Base-by-base conservation (phyloP, 1,284 basidiomycete genomes). In the Apiotrichum veenhuisii region DNA sequence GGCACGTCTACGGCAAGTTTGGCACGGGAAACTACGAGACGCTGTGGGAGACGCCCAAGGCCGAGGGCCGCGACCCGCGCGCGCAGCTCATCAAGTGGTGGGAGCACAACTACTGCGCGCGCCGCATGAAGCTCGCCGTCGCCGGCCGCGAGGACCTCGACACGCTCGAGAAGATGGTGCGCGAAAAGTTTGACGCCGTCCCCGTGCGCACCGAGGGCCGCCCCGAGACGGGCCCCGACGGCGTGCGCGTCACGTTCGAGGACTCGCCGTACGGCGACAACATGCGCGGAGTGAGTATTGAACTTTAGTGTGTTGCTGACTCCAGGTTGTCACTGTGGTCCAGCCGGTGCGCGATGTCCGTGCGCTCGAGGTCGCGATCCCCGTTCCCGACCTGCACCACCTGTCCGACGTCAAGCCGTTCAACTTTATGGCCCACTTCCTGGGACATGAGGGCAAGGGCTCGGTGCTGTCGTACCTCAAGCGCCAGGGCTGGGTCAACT, bases 391-490 rank as follows among this genome's bases (percentile, higher is more conserved):
- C 73, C 87, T 96, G 70, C 80, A 84, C 7, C 85, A 87, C 1
- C 79, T 85, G 46, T 96, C 89, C 84, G 82, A 84, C 37, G 81
- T 87, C 70, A 93, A 93, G 79, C 95, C 96, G 2, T 85, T 82
- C 3, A 79, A 84, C 61, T 89, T 93, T 73, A 72, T 98, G 20
- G 82, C 86, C 2, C 91, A 97, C 75, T 87, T 96, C 70, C 78
- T 97, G 48, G 96, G 96, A 0, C 95, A 99, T 74, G 97, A 99
- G 78, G 97, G 96, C 4, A 86, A 88, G 38, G 96, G 96, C 1
- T 97, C 93, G 0, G 79, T 98, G 42, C 83, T 94, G 64, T 91
- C 91, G 1, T 91, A 93, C 74, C 81, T 99, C 61, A 98, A 98
- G 80, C 81, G 83, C 64, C 87, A 89, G 70, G 92, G 94, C 5